These are phyloP conservation scores for Botrytis tulipae DNA, from an alignment of 2,329 filamentous ascomycete species.

Conservation along the genomic window DNA sequence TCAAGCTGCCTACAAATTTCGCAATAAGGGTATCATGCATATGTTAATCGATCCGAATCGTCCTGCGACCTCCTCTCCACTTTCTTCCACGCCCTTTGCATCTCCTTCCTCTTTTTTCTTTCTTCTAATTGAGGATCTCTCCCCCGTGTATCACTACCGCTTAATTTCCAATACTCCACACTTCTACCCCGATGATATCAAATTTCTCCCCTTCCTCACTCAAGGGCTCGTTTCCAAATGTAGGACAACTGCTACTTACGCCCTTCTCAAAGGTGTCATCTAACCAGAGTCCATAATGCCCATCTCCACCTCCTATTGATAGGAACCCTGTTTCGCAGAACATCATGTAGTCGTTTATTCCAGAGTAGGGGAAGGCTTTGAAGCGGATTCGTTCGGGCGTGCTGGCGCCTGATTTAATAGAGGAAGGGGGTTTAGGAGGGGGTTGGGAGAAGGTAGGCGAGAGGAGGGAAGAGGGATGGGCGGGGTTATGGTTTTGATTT, in stretches of 20 bases:
- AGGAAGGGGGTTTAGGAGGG: constrained; percentile 33
- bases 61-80: neutral
- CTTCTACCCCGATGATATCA: constrained; percentile 82
- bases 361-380: constrained; percentile 95
- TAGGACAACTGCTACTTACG: constrained; percentile 79
- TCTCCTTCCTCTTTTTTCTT: neutral
- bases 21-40: constrained; percentile 21
- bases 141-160: neutral
- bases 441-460: constrained; percentile 27
- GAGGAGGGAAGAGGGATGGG: constrained; percentile 23
- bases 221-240: constrained; percentile 91
- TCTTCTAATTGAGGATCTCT: neutral
- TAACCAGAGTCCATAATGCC: constrained; percentile 91
- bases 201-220: constrained; percentile 94
- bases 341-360: constrained; percentile 95
- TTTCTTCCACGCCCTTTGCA: neutral
- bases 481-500: neutral
- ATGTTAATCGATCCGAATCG: neutral
- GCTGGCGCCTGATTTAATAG: constrained; percentile 41
- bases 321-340: constrained; percentile 84
- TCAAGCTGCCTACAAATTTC: constrained; percentile 13
- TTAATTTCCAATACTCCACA: constrained; percentile 80
- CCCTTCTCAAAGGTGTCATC: constrained; percentile 82
- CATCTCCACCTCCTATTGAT: constrained; percentile 83
- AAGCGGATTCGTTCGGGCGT: constrained; percentile 80